Evolutionary conservation across 805 yeast genomes (phyloP).

Genomic region (Wickerhamomyces canadensis): DNA sequence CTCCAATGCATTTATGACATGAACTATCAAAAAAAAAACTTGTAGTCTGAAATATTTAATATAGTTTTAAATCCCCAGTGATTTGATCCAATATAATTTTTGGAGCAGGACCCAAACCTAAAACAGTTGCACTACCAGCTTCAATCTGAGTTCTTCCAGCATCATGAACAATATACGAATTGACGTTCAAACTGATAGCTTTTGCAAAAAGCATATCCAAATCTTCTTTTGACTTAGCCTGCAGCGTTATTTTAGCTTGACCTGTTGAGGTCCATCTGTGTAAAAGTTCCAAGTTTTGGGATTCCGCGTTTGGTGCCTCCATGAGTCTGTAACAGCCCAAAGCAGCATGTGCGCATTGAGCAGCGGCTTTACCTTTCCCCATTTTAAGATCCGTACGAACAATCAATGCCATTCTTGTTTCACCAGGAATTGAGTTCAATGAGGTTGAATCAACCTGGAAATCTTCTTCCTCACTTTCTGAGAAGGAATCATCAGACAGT

Average conservation of each 20-base stretch:
- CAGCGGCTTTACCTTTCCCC: constrained; percentile 95
- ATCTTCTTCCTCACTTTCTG: constrained; percentile 45
- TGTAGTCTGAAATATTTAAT: constrained; percentile 29
- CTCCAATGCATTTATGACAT: neutral
- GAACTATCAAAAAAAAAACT: neutral
- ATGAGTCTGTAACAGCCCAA: constrained; percentile 76
- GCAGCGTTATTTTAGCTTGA: constrained; percentile 89
- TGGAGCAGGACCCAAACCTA: constrained; percentile 98
- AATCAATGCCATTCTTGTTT: constrained; percentile 79
- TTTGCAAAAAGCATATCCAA: constrained; percentile 74
- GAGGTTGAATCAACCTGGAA: constrained; percentile 54
- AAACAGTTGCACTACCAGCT: constrained; percentile 92
- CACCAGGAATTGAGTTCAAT: constrained; percentile 68
- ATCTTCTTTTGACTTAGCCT: constrained; percentile 59
- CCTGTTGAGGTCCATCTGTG: constrained; percentile 78
- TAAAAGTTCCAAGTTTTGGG: constrained; percentile 57
- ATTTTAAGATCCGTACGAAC: constrained; percentile 85
- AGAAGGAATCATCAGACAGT: neutral
- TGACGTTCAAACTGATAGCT: constrained; percentile 75
- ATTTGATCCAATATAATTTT: constrained; percentile 71
- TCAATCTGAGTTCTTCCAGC: constrained; percentile 97
- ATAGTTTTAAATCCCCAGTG: constrained; percentile 73
- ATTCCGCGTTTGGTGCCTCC: constrained; percentile 42
- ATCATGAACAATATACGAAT: constrained; percentile 80
- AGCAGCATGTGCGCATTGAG: constrained; percentile 98